Evolutionary conservation across 257 asterid genomes (phyloP).

Genomic region (Capsicum baccatum): DNA sequence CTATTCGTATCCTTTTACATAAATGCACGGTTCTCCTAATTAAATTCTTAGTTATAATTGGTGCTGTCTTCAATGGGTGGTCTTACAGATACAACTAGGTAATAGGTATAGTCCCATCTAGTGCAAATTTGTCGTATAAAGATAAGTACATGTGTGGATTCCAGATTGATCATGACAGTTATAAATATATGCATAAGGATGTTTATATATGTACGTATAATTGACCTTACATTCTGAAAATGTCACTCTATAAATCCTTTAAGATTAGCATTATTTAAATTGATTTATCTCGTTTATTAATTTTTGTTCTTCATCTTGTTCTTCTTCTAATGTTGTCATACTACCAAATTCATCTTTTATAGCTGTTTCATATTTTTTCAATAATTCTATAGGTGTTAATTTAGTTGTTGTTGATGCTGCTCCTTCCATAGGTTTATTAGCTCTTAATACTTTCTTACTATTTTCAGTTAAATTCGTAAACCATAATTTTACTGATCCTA

Average conservation of each 20-base stretch:
- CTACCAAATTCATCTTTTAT: no score
- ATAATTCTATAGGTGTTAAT: no score
- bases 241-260: not conserved
- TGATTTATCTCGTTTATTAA: no score
- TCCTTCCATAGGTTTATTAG: no score
- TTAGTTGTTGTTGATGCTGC: no score
- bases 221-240: not conserved
- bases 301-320: no score
- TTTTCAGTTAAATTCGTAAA: no score
- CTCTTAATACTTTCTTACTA: no score
- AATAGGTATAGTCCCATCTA: no score
- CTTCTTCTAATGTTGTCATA: no score
- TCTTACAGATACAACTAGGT: not conserved
- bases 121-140: not conserved
- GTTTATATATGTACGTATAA: not conserved
- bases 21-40: not conserved
- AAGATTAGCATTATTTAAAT: not conserved
- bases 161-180: not conserved
- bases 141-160: slow-evolving; percentile 16
- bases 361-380: no score
- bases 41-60: not conserved
- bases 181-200: not conserved
- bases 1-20: not conserved
- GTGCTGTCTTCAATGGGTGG: not conserved
- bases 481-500: no score